Evolutionary conservation across 106 monocot genomes (phyloP), one percentile per base, ranked within the genome.

Genomic region (Allium cepa): DNA sequence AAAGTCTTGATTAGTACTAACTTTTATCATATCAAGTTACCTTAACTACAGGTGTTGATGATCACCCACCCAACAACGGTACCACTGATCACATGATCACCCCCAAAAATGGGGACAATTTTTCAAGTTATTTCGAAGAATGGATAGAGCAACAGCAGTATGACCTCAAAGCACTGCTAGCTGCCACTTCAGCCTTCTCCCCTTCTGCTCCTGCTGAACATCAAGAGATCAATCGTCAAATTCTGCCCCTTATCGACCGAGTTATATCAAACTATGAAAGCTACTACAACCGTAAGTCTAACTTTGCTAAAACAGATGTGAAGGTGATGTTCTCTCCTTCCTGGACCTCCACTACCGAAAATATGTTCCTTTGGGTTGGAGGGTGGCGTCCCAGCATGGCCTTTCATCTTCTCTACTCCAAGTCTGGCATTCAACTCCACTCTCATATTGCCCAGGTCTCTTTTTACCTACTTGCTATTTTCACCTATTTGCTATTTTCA

Each of bases 361-460:
- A 78, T 14, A 69, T 82, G 62, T 83, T 83, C 69, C 65, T 80
- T 60, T 83, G 89, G 89, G 61, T 61, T 59, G 94, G 84, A 60
- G 94, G 90, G 8, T 90, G 94, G 94, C 79, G 84, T 17, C 90
- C 94, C 36, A 51, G 71, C 59, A 18, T 80, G 17, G 80, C 82
- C 57, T 56, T 94, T 74, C 94, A 82, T 14, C 65, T 94, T 28
- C 72, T 90, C 47, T 82, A 88, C 76, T 88, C 92, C 63, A 88
- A 82, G 64, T 81, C 75, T 18, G 91, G 87, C 52, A 49, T 85
- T 36, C 88, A 85, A 64, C 47, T 88, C 5, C 76, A 82, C 63
- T 47, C 70, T 70, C 78, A 59, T 36, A 66, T 92, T 9, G 45
- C 36, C 36, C 36, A 36, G 36, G 36, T 36, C 36, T 36, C 5